phyloP scores from a whole-genome alignment of 345 rosid genomes.

The Rhodomyrtus tomentosa region DNA sequence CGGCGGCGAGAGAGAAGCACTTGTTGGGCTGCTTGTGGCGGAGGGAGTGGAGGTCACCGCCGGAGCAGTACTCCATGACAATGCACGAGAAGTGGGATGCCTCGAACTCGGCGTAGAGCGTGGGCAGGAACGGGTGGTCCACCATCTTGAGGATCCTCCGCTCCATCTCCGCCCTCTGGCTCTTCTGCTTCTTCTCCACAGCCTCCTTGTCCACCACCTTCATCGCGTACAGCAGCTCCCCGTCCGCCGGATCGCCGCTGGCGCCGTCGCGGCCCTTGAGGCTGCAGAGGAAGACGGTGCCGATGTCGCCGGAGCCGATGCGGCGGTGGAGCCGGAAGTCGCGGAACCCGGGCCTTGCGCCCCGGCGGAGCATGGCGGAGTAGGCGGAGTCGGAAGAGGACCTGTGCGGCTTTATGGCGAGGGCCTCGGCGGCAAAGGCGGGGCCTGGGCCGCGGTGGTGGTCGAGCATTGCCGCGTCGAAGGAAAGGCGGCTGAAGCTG shows the following conservation, averaged over 20 bases:
- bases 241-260: constrained; percentile 12
- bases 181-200: constrained; percentile 58
- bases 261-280: constrained; percentile 10
- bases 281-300: constrained; percentile 77
- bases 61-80: constrained; percentile 93
- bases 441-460: neutral
- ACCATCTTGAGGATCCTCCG: constrained; percentile 68
- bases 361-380: constrained; percentile 52
- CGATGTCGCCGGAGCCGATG: constrained; percentile 85
- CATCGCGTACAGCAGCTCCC: constrained; percentile 44
- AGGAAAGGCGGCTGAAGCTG: constrained; percentile 67
- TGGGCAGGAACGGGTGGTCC: constrained; percentile 91
- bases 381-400: constrained; percentile 72
- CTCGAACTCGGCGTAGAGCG: constrained; percentile 79
- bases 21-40: constrained; percentile 52
- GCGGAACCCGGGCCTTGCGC: constrained; percentile 37
- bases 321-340: constrained; percentile 67
- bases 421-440: neutral
- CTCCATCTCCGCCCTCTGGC: constrained; percentile 78
- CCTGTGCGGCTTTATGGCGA: constrained; percentile 12
- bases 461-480: constrained; percentile 20
- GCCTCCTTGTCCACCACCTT: constrained; percentile 84
- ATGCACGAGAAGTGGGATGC: constrained; percentile 80
- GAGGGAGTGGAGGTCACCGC: constrained; percentile 83
- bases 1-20: constrained; percentile 59